Evolutionary conservation across 805 yeast genomes (phyloP).

Genomic region (Teunomyces kruisii): DNA sequence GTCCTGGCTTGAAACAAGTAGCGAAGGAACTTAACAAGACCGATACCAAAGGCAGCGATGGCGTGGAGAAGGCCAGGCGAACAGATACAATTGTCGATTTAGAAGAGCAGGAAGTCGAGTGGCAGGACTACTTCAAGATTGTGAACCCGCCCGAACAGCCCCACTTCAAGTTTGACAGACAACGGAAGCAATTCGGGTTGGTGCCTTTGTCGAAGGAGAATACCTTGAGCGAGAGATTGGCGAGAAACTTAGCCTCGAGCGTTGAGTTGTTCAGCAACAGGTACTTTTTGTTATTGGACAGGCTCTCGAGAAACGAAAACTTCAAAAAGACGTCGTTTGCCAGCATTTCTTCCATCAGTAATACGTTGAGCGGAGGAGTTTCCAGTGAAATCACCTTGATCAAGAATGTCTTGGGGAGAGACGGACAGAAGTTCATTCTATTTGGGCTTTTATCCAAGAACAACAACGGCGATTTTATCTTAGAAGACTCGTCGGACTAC

Average conservation of each 20-base stretch:
- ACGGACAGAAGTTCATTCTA: slow-evolving; percentile 69
- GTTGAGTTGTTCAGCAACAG: slow-evolving; percentile 51
- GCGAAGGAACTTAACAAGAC: slow-evolving; percentile 51
- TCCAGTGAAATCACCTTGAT: slow-evolving; percentile 57
- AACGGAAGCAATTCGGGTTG: slow-evolving; percentile 60
- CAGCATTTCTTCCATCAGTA: slow-evolving; percentile 43
- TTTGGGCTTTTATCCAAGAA: slow-evolving; percentile 73
- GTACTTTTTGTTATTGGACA: slow-evolving; percentile 63
- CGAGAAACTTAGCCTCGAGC: slow-evolving; percentile 18
- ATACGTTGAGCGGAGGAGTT: slow-evolving; percentile 9
- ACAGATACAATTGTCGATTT: slow-evolving; percentile 21
- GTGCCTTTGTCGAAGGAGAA: slow-evolving; percentile 7
- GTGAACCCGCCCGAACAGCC: slow-evolving; percentile 68
- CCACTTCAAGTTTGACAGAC: slow-evolving; percentile 57
- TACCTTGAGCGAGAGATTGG: slow-evolving; percentile 5
- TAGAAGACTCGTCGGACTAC: slow-evolving; percentile 80
- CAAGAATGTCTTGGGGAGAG: slow-evolving; percentile 83
- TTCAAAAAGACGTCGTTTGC: slow-evolving; percentile 57
- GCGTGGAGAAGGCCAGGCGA: slow-evolving; percentile 13
- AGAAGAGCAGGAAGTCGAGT: slow-evolving; percentile 42
- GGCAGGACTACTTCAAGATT: slow-evolving; percentile 72
- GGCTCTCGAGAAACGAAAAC: slow-evolving; percentile 71
- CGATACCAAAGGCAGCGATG: slow-evolving; percentile 14
- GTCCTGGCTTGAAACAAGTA: slow-evolving; percentile 62
- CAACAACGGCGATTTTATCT: slow-evolving; percentile 63